Percentiles rank a stretch among this genome's conserved stretches.
phyloP scores from a whole-genome alignment of 2,329 filamentous ascomycete species.

The Calonectria naviculata region DNA sequence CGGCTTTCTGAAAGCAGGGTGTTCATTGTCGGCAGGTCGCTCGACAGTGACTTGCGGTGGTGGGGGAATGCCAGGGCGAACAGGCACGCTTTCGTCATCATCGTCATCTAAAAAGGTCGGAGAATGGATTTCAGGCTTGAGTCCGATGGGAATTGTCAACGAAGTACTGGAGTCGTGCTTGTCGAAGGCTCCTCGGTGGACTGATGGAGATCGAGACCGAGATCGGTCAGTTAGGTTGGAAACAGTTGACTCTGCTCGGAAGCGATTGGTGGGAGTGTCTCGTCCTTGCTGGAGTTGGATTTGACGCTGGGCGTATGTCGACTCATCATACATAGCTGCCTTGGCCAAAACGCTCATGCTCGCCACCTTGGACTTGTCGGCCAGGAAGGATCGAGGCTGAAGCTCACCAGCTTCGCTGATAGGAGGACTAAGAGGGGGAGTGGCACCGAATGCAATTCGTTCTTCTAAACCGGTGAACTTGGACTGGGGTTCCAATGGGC shows the following conservation, averaged over 20 bases:
- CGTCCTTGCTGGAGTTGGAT: slow-evolving; percentile 82
- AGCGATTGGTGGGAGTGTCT: slow-evolving; percentile 65
- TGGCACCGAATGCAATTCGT: slow-evolving; percentile 46
- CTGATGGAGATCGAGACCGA: slow-evolving; percentile 54
- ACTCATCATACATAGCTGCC: slow-evolving; percentile 81
- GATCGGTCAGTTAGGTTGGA: slow-evolving; percentile 55
- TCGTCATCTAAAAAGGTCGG: slow-evolving; percentile 59
- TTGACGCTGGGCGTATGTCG: slow-evolving; percentile 85
- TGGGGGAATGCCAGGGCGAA: slow-evolving; percentile 18
- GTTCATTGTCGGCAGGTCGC: slow-evolving; percentile 63
- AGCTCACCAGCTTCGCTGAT: slow-evolving; percentile 79
- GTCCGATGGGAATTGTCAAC: slow-evolving; percentile 42
- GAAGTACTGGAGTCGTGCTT: slow-evolving; percentile 41
- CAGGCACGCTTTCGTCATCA: slow-evolving; percentile 45
- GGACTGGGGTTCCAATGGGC: slow-evolving; percentile 49
- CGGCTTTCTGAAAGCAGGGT: slow-evolving; percentile 64
- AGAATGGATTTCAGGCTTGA: slow-evolving; percentile 46
- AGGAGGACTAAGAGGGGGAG: slow-evolving; percentile 61
- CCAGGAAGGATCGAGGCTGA: slow-evolving; percentile 72
- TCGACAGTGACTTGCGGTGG: slow-evolving; percentile 53
- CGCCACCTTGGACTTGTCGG: slow-evolving; percentile 85
- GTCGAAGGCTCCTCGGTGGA: slow-evolving; percentile 50
- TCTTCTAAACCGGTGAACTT: slow-evolving; percentile 49
- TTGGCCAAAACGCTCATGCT: slow-evolving; percentile 74
- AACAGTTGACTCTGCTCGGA: slow-evolving; percentile 58